Percentiles rank a stretch among this genome's conserved stretches.
These are phyloP conservation scores for Astragalus glycyphyllos DNA, from an alignment of 306 rosid genomes.

Conservation along the genomic window DNA sequence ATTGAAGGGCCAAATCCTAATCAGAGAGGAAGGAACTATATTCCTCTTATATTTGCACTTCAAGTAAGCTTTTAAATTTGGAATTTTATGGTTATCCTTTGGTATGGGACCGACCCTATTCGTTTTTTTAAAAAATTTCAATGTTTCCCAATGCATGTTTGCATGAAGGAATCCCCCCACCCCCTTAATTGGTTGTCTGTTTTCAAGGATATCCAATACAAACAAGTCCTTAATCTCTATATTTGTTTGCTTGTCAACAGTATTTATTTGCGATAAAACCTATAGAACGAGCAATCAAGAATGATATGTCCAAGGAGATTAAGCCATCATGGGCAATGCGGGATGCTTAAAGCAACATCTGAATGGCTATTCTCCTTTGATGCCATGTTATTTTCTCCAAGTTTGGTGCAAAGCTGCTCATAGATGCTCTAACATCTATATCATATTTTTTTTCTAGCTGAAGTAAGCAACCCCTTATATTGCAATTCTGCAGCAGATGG, in stretches of 20 bases:
- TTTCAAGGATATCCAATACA: background rate
- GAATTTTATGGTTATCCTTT: background rate
- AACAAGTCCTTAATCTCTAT: background rate
- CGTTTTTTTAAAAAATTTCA: background rate
- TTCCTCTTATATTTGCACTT: conserved; percentile 65
- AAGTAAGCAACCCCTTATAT: background rate
- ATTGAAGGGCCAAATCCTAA: conserved; percentile 95
- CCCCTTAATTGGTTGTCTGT: background rate
- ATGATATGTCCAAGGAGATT: conserved; percentile 60
- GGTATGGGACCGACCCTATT: background rate
- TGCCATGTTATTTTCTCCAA: background rate
- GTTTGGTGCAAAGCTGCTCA: background rate
- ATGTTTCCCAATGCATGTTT: background rate
- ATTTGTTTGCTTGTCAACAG: conserved; percentile 45
- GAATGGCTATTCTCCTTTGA: conserved; percentile 6
- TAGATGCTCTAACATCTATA: background rate
- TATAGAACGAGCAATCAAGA: conserved; percentile 62
- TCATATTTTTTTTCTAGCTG: background rate
- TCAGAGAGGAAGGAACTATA: conserved; percentile 67
- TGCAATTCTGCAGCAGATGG: background rate
- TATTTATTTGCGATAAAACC: conserved; percentile 65
- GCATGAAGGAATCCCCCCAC: background rate
- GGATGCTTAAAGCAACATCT: conserved; percentile 37
- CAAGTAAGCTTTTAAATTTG: conserved; percentile 58
- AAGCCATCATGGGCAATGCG: conserved; percentile 66